Conservation (phyloP, 2,329 filamentous ascomycete genomes). For the Fusarium penzigii region DNA sequence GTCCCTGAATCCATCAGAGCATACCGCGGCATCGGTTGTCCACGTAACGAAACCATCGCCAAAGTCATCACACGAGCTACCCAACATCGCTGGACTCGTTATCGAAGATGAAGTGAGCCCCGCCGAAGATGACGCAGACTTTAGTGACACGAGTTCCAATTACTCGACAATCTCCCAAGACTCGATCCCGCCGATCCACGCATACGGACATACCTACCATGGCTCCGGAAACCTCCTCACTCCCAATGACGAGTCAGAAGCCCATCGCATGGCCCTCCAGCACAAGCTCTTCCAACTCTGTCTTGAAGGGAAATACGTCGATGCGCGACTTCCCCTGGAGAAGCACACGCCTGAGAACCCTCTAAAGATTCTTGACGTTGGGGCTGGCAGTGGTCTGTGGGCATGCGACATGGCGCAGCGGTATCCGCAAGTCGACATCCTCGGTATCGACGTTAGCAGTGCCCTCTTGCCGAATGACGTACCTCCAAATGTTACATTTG, state of each 20-base stretch:
- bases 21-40: slow-evolving; percentile 9
- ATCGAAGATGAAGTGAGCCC: slow-evolving; percentile 16
- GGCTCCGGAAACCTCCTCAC: slow-evolving; percentile 36
- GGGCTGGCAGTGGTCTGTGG: slow-evolving; percentile 45
- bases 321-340: slow-evolving; percentile 34
- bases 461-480: slow-evolving; percentile 45
- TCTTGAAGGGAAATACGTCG: slow-evolving; percentile 34
- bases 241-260: slow-evolving; percentile 38
- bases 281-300: slow-evolving; percentile 38
- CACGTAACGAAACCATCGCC: slow-evolving; percentile 4
- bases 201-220: slow-evolving; percentile 39
- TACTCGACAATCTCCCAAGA: slow-evolving; percentile 39
- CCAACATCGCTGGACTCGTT: slow-evolving; percentile 7
- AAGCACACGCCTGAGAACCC: slow-evolving; percentile 17
- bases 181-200: slow-evolving; percentile 34
- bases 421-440: slow-evolving; percentile 41
- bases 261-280: slow-evolving; percentile 33
- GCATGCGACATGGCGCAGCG: slow-evolving; percentile 43
- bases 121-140: slow-evolving; percentile 24
- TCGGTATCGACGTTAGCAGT: slow-evolving; percentile 43
- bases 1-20: neutral
- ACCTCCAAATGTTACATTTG: slow-evolving; percentile 60
- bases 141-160: slow-evolving; percentile 33
- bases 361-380: slow-evolving; percentile 42
- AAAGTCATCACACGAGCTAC: slow-evolving; percentile 8